phyloP scores from a whole-genome alignment of 2,329 filamentous ascomycete species.

The Tolypocladium sp. region DNA sequence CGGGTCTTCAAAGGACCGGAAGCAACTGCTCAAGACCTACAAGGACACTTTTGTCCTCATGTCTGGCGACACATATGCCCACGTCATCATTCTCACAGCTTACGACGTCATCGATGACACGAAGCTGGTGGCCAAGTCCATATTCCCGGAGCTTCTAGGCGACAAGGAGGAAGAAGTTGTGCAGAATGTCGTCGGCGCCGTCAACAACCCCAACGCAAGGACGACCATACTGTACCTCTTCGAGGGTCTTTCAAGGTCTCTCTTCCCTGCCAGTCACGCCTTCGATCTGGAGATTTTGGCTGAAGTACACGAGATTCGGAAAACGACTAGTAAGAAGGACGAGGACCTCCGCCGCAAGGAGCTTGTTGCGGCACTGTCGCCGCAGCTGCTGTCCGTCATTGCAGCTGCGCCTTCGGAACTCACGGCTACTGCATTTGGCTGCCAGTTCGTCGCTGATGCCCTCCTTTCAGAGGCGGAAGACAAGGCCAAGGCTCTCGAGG shows the following conservation, averaged over 20 bases:
- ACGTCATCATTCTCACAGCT: conserved; percentile 73
- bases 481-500: conserved; percentile 64
- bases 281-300: conserved; percentile 62
- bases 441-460: conserved; percentile 77
- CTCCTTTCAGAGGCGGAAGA: conserved; percentile 69
- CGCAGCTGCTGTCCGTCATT: conserved; percentile 67
- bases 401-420: conserved; percentile 58
- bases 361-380: conserved; percentile 64
- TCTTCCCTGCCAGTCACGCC: conserved; percentile 53
- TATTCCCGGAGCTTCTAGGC: conserved; percentile 78
- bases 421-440: conserved; percentile 69
- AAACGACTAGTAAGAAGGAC: conserved; percentile 88
- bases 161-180: conserved; percentile 54
- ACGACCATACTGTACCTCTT: conserved; percentile 74
- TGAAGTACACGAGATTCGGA: conserved; percentile 71
- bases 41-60: conserved; percentile 83
- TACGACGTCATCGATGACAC: conserved; percentile 95
- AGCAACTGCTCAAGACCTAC: conserved; percentile 78
- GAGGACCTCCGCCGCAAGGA: conserved; percentile 66
- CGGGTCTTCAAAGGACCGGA: conserved; percentile 85
- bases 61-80: conserved; percentile 70
- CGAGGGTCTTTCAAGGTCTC: conserved; percentile 51
- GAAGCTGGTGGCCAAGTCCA: conserved; percentile 73
- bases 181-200: conserved; percentile 55
- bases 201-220: conserved; percentile 56